Evolutionary conservation across 2,329 filamentous ascomycete species (phyloP).

Genomic region (Penicillium sp.): DNA sequence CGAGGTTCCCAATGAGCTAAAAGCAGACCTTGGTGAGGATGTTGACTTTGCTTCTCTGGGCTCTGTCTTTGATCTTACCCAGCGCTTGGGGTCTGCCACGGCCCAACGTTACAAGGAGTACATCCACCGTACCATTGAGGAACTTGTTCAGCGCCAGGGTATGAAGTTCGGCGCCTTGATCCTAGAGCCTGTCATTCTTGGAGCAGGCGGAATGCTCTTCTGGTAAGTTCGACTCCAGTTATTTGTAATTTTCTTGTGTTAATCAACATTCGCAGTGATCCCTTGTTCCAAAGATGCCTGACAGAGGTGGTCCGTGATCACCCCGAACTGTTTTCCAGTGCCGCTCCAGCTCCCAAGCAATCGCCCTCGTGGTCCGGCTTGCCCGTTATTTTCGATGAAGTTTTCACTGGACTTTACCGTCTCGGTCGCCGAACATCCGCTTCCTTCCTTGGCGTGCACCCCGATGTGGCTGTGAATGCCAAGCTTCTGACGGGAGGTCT

Average conservation of each 20-base stretch:
- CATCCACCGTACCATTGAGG: slow-evolving; percentile 58
- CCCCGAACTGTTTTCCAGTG: slow-evolving; percentile 55
- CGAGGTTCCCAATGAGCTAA: slow-evolving; percentile 55
- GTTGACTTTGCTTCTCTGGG: slow-evolving; percentile 52
- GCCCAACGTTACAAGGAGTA: slow-evolving; percentile 60
- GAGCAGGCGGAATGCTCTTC: slow-evolving; percentile 81
- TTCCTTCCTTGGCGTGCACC: slow-evolving; percentile 66
- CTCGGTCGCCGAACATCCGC: slow-evolving; percentile 72
- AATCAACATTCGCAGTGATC: slow-evolving; percentile 59
- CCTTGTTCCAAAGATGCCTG: slow-evolving; percentile 75
- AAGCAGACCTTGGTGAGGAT: slow-evolving; percentile 48
- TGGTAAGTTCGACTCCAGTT: slow-evolving; percentile 55
- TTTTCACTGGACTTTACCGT: slow-evolving; percentile 83
- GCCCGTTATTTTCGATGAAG: slow-evolving; percentile 81
- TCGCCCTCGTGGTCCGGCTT: slow-evolving; percentile 66
- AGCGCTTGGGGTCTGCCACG: slow-evolving; percentile 49
- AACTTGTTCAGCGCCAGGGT: slow-evolving; percentile 57
- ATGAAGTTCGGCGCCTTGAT: slow-evolving; percentile 75
- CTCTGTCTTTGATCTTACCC: slow-evolving; percentile 62
- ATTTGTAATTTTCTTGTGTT: background rate
- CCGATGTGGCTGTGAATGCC: slow-evolving; percentile 79
- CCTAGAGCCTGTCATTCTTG: slow-evolving; percentile 77
- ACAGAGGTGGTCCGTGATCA: slow-evolving; percentile 66
- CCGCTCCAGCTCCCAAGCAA: slow-evolving; percentile 11
- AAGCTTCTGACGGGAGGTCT: slow-evolving; percentile 82